Conservation (phyloP, 192 early-diverging fungal species). For the Podila verticillata region DNA sequence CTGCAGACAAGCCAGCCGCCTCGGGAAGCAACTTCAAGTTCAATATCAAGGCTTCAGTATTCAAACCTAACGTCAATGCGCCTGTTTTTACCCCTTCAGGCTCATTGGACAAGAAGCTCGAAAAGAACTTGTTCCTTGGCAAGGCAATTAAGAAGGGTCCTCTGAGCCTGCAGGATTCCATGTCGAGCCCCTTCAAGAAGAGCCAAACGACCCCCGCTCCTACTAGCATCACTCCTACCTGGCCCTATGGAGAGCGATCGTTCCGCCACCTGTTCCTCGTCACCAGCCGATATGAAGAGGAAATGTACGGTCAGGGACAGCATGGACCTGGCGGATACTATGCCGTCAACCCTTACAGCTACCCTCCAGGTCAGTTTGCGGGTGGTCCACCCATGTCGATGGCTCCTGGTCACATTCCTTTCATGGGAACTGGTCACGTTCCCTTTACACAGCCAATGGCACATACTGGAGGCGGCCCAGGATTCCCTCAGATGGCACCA, state of each 20-base stretch:
- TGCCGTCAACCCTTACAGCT: conserved; percentile 43
- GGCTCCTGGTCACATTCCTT: conserved; percentile 50
- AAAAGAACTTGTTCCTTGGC: conserved; percentile 39
- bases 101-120: conserved; percentile 30
- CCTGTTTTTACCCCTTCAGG: conserved; percentile 74
- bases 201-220: conserved; percentile 47
- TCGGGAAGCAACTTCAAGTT: conserved; percentile 64
- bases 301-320: conserved; percentile 52
- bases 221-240: conserved; percentile 56
- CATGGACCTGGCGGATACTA: conserved; percentile 57
- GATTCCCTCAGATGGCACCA: conserved; percentile 62
- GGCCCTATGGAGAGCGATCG: conserved; percentile 63
- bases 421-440: conserved; percentile 14
- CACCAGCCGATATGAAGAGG: conserved; percentile 60
- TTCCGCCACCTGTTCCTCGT: conserved; percentile 64
- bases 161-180: conserved; percentile 43
- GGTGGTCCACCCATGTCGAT: conserved; percentile 61
- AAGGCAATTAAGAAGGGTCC: conserved; percentile 37
- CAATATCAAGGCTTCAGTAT: conserved; percentile 78
- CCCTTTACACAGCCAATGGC: conserved; percentile 45
- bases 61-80: conserved; percentile 80
- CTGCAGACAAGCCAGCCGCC: conserved; percentile 10
- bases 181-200: conserved; percentile 58
- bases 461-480: conserved; percentile 56
- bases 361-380: conserved; percentile 46